phyloP scores from a whole-genome alignment of 2,329 filamentous ascomycete species.

The Penicillium expansum region DNA sequence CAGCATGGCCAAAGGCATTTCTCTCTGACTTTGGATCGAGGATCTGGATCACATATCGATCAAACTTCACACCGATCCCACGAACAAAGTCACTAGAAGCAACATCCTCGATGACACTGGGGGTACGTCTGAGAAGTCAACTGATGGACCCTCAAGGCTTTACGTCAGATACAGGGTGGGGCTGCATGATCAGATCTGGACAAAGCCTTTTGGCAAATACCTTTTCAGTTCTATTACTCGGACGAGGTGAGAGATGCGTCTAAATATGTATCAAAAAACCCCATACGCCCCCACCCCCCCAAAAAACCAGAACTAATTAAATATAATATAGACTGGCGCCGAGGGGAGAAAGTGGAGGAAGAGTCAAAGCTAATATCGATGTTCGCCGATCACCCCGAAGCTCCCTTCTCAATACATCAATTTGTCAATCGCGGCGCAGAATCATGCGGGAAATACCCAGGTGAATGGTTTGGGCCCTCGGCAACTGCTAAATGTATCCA shows the following conservation, averaged over 20 bases:
- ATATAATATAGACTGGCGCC: constrained; percentile 66
- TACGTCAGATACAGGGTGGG: constrained; percentile 92
- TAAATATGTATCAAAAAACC: too few species aligned
- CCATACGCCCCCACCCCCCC: neutral
- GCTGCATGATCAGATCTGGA: constrained; percentile 96
- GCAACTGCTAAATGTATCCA: constrained; percentile 92
- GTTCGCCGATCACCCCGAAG: constrained; percentile 82
- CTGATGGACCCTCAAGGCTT: constrained; percentile 78
- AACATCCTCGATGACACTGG: constrained; percentile 68
- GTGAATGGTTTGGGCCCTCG: constrained; percentile 98
- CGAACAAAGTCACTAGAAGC: constrained; percentile 74
- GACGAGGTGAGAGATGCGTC: constrained; percentile 60
- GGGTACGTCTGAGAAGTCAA: constrained; percentile 78
- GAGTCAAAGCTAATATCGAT: constrained; percentile 72
- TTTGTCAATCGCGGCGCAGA: constrained; percentile 86
- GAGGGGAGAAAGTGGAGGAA: constrained; percentile 55
- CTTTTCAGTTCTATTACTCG: constrained; percentile 67
- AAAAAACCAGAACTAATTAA: constrained; percentile 21
- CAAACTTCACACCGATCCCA: constrained; percentile 77
- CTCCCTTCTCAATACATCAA: constrained; percentile 90
- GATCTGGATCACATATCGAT: constrained; percentile 96
- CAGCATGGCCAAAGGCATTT: constrained; percentile 74
- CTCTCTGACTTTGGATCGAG: constrained; percentile 89
- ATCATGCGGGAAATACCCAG: constrained; percentile 89
- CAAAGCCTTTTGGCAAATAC: constrained; percentile 91